Percentiles rank a stretch among this genome's conserved stretches.
phyloP scores from a whole-genome alignment of 441 rosid species.

The Brassica balearica region DNA sequence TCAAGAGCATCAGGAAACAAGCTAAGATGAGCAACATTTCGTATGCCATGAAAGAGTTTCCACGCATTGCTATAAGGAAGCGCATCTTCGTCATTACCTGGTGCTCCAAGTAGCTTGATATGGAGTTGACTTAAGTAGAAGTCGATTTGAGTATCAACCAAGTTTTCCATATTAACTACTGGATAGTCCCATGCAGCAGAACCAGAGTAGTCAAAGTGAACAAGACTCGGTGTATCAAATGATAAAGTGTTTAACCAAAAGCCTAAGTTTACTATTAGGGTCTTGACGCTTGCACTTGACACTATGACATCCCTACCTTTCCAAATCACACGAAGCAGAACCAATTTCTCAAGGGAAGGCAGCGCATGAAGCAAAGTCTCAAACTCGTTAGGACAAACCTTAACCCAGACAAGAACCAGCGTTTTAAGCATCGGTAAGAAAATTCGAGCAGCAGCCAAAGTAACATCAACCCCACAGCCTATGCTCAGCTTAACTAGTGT shows the following conservation, averaged over 20 bases:
- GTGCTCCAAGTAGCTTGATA: too few relatives aligned
- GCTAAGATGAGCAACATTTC: not conserved
- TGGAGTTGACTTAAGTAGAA: too few relatives aligned
- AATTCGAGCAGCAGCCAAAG: not conserved
- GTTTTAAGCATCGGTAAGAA: not conserved
- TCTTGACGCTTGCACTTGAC: conserved; percentile 4
- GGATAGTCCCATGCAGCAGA: not conserved
- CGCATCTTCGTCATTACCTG: too few relatives aligned
- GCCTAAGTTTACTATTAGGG: not conserved
- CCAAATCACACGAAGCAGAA: not conserved
- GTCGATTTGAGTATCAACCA: not conserved
- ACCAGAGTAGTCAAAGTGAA: not conserved
- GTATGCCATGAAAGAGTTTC: not conserved
- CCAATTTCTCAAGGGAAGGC: not conserved
- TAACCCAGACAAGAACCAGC: not conserved
- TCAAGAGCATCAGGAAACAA: not conserved
- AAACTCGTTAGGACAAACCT: not conserved
- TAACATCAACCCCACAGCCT: not conserved
- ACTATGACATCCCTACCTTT: not conserved
- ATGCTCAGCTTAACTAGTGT: not conserved
- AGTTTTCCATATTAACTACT: not conserved
- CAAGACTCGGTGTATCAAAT: not conserved
- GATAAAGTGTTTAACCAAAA: not conserved
- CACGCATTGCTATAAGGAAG: not conserved
- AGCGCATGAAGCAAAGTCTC: not conserved